Conservation (phyloP, 2,329 filamentous ascomycete species). For the Coleophoma cylindrospora region DNA sequence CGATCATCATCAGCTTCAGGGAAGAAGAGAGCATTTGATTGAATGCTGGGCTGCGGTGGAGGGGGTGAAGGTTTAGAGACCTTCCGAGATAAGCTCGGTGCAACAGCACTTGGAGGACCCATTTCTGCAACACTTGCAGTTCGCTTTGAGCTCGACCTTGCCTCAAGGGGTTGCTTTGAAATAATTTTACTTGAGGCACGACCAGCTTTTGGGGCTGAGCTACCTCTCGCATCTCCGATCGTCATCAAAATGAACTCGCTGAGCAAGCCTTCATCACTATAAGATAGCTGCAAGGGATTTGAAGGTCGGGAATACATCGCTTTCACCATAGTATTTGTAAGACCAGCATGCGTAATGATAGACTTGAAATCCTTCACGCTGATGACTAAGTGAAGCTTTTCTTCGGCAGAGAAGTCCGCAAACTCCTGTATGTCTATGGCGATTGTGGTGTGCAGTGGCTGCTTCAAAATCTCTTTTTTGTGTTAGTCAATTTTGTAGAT, state of each 20-base stretch:
- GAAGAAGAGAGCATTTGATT: slow-evolving; percentile 68
- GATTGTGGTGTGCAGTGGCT: slow-evolving; percentile 76
- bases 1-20: slow-evolving; percentile 59
- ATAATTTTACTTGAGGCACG: slow-evolving; percentile 20
- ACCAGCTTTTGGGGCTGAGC: slow-evolving; percentile 17
- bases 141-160: slow-evolving; percentile 19
- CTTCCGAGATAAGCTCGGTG: slow-evolving; percentile 14
- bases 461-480: slow-evolving; percentile 64
- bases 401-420: slow-evolving; percentile 67
- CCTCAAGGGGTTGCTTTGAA: slow-evolving; percentile 22
- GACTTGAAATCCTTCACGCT: slow-evolving; percentile 80
- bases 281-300: slow-evolving; percentile 68
- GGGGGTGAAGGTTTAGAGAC: slow-evolving; percentile 44
- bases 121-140: slow-evolving; percentile 14
- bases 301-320: slow-evolving; percentile 68
- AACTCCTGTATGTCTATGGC: slow-evolving; percentile 74
- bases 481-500: background rate
- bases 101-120: slow-evolving; percentile 16
- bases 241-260: slow-evolving; percentile 83
- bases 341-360: slow-evolving; percentile 70
- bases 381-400: slow-evolving; percentile 73
- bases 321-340: slow-evolving; percentile 59
- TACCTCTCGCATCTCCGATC: slow-evolving; percentile 52
- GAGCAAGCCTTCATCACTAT: slow-evolving; percentile 61
- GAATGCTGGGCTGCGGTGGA: slow-evolving; percentile 50